Base-by-base conservation (phyloP, 257 asterid genomes). In the Cynanchum wilfordii region DNA sequence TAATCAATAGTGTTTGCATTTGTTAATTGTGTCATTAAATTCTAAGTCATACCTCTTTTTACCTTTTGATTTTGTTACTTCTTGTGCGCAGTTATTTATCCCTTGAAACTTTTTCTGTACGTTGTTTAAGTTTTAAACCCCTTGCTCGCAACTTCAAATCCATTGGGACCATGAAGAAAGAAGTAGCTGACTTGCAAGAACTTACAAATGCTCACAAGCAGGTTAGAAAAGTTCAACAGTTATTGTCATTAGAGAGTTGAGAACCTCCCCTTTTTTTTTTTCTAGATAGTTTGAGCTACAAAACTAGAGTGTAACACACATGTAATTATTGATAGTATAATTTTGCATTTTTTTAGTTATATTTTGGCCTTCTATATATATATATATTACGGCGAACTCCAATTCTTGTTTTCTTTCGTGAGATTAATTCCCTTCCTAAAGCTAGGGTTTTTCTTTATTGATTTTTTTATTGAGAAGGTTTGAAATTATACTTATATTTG, bases 61-160 rank as follows among this genome's bases (percentile, higher is more conserved):
- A n/a, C 17, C 25, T 25, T 24, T 50, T 20, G 3, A 12, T 65
- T 13, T 2, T 72, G 69, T 55, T 68, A 30, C 15, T 70, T 68
- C 33, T 59, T 33, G 63, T 33, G 19, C 20, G 1, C 49, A 0
- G 17, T 29, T 68, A n/a, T 68, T 29, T 52, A 27, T 47, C 24
- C 7, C 72, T 49, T 49, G 8, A 1, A 82, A 49, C 29, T 6
- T 56, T 13, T 45, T 59, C 12, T 78, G 63, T 74, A 89, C 93
- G 97, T 93, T 55, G 98, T 94, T 68, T 95, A 94, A 68, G 97
- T 94, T 38, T 75, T 94, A 73, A 94, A 94, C 74, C 98, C 98
- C 78, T 94, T 57, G 98, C 97, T 24, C 96, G 98, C 55, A 97
- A 94, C 13, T 94, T 86, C 84, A 94, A 94, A 81, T 94, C 97